Evolutionary conservation across 2,329 filamentous ascomycete species (phyloP), one percentile per base, ranked within the genome.

Genomic region (Colletotrichum eleusines): DNA sequence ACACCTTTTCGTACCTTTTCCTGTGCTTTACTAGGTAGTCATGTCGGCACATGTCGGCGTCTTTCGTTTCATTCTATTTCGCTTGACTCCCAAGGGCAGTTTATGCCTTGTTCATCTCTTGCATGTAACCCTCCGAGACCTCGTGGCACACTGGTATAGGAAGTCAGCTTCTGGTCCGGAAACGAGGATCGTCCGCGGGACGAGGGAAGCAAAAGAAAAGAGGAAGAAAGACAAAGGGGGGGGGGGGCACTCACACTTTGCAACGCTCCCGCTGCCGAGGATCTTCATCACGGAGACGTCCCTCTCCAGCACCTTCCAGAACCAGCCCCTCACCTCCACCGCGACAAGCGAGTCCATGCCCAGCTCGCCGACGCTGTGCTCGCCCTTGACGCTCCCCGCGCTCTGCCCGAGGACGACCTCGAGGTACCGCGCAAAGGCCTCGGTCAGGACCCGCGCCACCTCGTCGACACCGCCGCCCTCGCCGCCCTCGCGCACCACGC

Each of bases 221-320:
- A n/a, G n/a, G n/a, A n/a, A n/a, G n/a, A n/a, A n/a, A n/a, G n/a
- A n/a, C n/a, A n/a, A n/a, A 9, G 55, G 46, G 12, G 8, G 18
- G 8, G 12, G 23, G 46, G 63, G 18, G 7, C 6, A 70, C 74
- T 72, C 31, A 74, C 73, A 46, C 55, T 76, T 75, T 2, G 66
- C 61, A 28, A 76, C 65, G 1, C 73, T 75, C 5, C 67, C 74
- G 9, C 80, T 81, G 11, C 81, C 77, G 5, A 86, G 73, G 46
- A 87, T 78, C 72, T 84, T 85, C 33, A 87, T 76, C 1, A 86
- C 80, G 0, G 84, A 82, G 2, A 87, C 77, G 54, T 86, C 82
- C 3, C 82, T 75, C 2, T 80, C 73, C 0, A 86, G 58, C 57
- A 84, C 78, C 71, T 84, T 85, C 46, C 81, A 64, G 68, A 86